Percentiles rank a stretch among this genome's conserved stretches.
These are phyloP conservation scores for Cercospora nicotianae DNA, from an alignment of 2,329 filamentous ascomycete species.

Conservation along the genomic window DNA sequence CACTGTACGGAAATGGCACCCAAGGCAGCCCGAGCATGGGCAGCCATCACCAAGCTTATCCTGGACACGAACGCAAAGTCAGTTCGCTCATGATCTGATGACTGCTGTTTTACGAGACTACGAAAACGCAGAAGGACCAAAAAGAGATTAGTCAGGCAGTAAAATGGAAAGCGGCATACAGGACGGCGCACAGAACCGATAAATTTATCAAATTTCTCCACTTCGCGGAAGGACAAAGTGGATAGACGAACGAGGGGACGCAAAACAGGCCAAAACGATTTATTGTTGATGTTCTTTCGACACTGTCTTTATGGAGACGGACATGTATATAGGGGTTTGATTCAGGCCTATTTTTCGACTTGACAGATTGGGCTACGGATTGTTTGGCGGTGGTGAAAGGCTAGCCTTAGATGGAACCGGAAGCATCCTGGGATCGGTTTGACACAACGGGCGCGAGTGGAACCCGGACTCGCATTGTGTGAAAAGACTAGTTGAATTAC, in stretches of 20 bases:
- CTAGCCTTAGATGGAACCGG: not conserved
- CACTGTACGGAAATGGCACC: constrained; percentile 18
- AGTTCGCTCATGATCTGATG: constrained; percentile 27
- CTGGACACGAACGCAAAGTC: constrained; percentile 29
- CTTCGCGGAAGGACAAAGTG: not conserved
- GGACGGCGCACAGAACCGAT: not conserved
- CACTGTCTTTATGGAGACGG: not conserved
- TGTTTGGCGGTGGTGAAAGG: not conserved
- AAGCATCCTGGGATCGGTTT: not conserved
- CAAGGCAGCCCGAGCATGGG: constrained; percentile 19
- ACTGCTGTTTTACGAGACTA: not conserved
- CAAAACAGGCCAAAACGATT: not conserved
- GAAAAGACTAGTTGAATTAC: not conserved
- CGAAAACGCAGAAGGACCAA: not conserved
- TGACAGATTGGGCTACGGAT: not conserved
- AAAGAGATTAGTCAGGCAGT: not conserved
- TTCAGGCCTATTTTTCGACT: not conserved
- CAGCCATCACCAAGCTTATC: constrained; percentile 15
- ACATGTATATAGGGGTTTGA: constrained; percentile 6
- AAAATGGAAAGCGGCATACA: not conserved
- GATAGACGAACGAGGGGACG: not conserved
- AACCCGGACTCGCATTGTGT: not conserved
- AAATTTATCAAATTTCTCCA: not conserved
- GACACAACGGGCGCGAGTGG: not conserved
- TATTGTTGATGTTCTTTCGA: constrained; percentile 5